Base-by-base conservation (phyloP, 139 green algal species). In the Ettlia oleoabundans region DNA sequence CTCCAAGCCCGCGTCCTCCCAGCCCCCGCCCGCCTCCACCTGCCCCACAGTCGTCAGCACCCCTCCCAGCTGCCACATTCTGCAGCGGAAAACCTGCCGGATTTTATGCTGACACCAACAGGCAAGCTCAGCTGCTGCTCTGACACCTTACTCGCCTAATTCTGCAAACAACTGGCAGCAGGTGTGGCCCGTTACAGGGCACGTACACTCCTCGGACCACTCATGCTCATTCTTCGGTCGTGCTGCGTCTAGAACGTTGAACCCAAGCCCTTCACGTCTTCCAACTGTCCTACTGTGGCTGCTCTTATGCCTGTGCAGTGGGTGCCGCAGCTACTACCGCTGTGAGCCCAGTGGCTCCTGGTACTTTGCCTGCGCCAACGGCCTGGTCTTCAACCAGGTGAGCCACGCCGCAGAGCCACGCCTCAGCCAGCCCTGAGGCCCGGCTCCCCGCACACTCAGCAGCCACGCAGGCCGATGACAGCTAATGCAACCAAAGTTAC, bases 31-130 rank as follows among this genome's bases (percentile, higher is more conserved):
- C 51, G 42, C 63, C 32, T 26, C 55, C 61, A 0, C 61, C 78
- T 33, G 1, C 37, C 2, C 19, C 19, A 33, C 65, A 33, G 19
- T 35, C 28, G 4, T 35, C 13, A 22, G 13, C 37, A 22, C 65
- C 65, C 13, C 33, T 38, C 4, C 5, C 65, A 15, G 65, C 40
- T 7, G 26, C 62, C 33, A 78, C 64, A 28, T 84, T 78, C 37
- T 63, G 62, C 30, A 30, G 52, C 10, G 53, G 76, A 38, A 71
- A 71, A 30, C 64, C 64, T 5, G 10, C 79, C 7, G 79, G 79
- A 9, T 84, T 69, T 41, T 79, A 67, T 42, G 79, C 79, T 13
- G 79, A 84, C 37, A 63, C 53, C 28, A 19, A 42, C 61, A 84
- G 78, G 68, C 30, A 13, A 76, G 41, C n/a, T 58, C 47, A 58